phyloP scores from a whole-genome alignment of 176 grass and related monocot species.

The Carex cristatella region DNA sequence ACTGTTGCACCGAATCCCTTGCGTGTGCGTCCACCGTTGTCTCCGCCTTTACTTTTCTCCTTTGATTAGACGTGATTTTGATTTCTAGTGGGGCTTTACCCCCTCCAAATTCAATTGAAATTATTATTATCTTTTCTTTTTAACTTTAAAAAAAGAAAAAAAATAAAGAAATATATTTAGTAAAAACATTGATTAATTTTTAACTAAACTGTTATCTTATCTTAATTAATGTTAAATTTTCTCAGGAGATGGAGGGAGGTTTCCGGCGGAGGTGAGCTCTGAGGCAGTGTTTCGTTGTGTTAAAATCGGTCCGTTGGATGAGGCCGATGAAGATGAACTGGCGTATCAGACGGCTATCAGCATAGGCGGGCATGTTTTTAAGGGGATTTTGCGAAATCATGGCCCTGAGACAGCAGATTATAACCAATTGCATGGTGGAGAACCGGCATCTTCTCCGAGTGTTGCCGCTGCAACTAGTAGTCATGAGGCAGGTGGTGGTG shows the following conservation, averaged over 20 bases:
- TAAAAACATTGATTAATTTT: background rate
- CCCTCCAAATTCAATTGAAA: conserved; percentile 3
- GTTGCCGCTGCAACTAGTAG: conserved; percentile 40
- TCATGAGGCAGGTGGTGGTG: conserved; percentile 20
- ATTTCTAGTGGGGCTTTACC: conserved; percentile 20
- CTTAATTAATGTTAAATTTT: background rate
- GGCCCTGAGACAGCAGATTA: conserved; percentile 64
- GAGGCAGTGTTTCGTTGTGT: conserved; percentile 90
- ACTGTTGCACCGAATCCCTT: conserved; percentile 33
- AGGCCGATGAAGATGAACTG: conserved; percentile 79
- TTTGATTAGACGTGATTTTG: conserved; percentile 29
- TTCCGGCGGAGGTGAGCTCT: conserved; percentile 81
- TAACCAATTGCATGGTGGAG: conserved; percentile 37
- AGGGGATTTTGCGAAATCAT: conserved; percentile 84
- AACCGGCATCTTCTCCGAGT: conserved; percentile 48
- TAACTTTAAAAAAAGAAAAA: background rate
- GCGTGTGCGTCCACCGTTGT: conserved; percentile 19
- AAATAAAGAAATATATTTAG: background rate
- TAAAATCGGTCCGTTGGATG: conserved; percentile 74
- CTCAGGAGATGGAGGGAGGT: conserved; percentile 54
- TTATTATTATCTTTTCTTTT: background rate
- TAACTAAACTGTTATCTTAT: background rate
- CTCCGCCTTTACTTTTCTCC: conserved; percentile 12
- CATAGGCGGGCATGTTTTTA: conserved; percentile 93
- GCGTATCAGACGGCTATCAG: conserved; percentile 92